A percentile compares a stretch with the other conserved stretches of the same genome.
These are phyloP conservation scores for Lipomyces orientalis DNA, from an alignment of 805 yeast genomes.

Conservation along the genomic window DNA sequence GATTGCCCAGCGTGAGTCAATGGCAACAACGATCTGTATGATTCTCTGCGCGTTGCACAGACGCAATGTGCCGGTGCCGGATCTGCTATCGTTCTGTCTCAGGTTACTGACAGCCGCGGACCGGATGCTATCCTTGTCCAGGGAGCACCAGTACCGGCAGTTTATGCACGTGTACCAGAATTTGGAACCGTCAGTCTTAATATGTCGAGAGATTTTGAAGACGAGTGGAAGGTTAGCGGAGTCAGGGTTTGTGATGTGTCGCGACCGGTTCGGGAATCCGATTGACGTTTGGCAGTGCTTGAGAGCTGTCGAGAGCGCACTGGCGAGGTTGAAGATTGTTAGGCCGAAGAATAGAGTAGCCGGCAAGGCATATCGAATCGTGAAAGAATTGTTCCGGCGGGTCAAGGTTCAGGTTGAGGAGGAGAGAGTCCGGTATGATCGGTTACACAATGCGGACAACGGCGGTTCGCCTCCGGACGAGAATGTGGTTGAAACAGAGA, in stretches of 20 bases:
- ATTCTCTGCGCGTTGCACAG: conserved; percentile 33
- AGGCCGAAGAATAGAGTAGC: conserved; percentile 31
- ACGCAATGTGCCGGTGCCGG: conserved; percentile 31
- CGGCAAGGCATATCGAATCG: conserved; percentile 28
- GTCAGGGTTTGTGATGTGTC: conserved; percentile 26
- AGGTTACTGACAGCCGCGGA: conserved; percentile 34
- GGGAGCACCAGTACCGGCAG: conserved; percentile 34
- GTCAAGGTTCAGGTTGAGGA: conserved; percentile 34
- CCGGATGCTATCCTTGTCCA: conserved; percentile 11
- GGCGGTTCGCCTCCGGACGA: background rate
- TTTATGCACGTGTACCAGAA: conserved; percentile 35
- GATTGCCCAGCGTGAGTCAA: conserved; percentile 27
- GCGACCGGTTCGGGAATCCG: conserved; percentile 28
- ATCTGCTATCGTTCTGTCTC: conserved; percentile 33
- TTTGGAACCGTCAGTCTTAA: conserved; percentile 32
- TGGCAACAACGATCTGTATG: conserved; percentile 34
- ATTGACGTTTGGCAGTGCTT: conserved; percentile 33
- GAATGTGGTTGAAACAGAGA: conserved; percentile 5
- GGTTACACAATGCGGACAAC: background rate
- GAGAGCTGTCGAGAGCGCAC: conserved; percentile 30
- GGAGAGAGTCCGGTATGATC: conserved; percentile 24
- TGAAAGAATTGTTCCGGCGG: conserved; percentile 32
- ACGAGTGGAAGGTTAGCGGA: conserved; percentile 33
- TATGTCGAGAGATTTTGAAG: conserved; percentile 35
- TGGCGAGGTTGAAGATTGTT: conserved; percentile 20